Evolutionary conservation across 73 alveolate genomes (phyloP).

Genomic region (Paramecium primaurelia): DNA sequence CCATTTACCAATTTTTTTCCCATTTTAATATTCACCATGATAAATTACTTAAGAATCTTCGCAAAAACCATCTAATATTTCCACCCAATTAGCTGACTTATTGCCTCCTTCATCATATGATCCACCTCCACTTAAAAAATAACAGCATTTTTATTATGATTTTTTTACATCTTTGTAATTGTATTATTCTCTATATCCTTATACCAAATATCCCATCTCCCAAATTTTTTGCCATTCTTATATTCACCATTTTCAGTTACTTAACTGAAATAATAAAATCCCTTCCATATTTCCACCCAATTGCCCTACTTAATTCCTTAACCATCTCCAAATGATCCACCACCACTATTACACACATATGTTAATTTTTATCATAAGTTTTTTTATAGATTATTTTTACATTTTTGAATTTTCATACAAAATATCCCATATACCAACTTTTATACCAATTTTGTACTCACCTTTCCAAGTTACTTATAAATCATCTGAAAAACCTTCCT

Average conservation of each 20-base stretch:
- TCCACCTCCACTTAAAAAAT: not conserved
- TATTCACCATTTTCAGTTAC: not conserved
- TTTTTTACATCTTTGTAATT: too few species aligned
- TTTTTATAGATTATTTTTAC: too few species aligned
- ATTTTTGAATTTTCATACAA: not conserved
- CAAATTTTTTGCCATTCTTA: not conserved
- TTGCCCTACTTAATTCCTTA: not conserved
- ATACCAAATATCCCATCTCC: not conserved
- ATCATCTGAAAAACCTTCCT: not conserved
- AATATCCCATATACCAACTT: not conserved
- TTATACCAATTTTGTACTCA: not conserved
- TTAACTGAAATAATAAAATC: not conserved
- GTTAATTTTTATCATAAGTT: not conserved
- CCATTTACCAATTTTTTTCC: not conserved
- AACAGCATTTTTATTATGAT: too few species aligned
- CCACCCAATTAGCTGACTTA: not conserved
- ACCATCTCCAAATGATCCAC: not conserved
- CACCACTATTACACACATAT: not conserved
- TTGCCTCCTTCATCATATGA: not conserved
- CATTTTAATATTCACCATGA: not conserved
- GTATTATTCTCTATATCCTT: not conserved
- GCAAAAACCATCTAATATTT: not conserved
- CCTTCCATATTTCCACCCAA: not conserved
- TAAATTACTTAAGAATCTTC: not conserved
- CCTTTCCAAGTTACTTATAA: not conserved